These are phyloP conservation scores for Pholiota microspora DNA, from an alignment of 768 basidiomycete species.

Conservation along the genomic window DNA sequence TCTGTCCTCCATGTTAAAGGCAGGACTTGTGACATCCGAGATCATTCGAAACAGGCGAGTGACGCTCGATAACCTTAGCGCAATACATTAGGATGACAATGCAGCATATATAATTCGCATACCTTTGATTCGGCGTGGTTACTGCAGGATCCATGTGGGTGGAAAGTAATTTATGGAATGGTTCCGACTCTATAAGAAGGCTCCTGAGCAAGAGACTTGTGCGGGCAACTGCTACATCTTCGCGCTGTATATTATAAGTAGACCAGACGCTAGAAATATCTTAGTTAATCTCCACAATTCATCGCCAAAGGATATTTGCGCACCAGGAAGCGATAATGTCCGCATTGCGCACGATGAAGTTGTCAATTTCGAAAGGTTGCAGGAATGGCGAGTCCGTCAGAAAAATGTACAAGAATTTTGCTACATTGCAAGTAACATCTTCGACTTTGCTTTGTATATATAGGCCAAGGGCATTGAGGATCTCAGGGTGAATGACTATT, in stretches of 20 bases:
- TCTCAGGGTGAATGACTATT: constrained; percentile 54
- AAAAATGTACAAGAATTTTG: constrained; percentile 64
- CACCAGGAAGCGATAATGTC: constrained; percentile 60
- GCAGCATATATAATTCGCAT: constrained; percentile 9
- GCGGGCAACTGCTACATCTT: constrained; percentile 53
- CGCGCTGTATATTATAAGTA: constrained; percentile 59
- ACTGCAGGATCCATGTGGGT: constrained; percentile 32
- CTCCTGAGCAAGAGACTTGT: constrained; percentile 55
- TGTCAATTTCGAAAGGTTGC: constrained; percentile 68
- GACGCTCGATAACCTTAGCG: constrained; percentile 46
- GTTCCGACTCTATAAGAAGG: constrained; percentile 61
- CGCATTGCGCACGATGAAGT: constrained; percentile 68
- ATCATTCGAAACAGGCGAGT: constrained; percentile 63
- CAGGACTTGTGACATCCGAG: constrained; percentile 61
- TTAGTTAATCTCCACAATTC: neutral
- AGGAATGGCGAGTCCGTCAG: constrained; percentile 57
- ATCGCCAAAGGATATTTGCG: constrained; percentile 11
- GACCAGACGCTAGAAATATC: constrained; percentile 55
- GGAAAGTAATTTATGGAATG: constrained; percentile 52
- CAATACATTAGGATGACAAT: neutral
- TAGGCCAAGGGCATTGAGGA: constrained; percentile 50
- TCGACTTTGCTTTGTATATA: constrained; percentile 50
- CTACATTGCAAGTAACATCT: constrained; percentile 49
- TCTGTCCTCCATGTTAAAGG: constrained; percentile 58
- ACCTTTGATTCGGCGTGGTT: constrained; percentile 54